Percentiles rank a stretch among this genome's conserved stretches.
Conservation (phyloP, 805 yeast genomes). For the Hermanozyma aechmeae region DNA sequence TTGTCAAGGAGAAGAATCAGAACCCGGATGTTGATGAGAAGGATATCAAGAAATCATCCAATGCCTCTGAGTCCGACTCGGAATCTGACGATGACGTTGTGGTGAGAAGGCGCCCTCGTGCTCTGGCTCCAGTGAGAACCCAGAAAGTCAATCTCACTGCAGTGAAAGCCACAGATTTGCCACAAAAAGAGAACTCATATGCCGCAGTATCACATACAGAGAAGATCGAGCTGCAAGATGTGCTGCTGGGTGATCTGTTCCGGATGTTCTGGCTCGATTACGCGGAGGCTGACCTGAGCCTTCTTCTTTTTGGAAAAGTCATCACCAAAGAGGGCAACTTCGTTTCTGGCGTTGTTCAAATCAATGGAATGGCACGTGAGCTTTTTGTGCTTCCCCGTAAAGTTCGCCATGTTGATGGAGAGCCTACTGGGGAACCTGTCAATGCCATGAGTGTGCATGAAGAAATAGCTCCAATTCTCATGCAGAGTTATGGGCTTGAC, state of each 20-base stretch:
- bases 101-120: constrained; percentile 43
- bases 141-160: constrained; percentile 32
- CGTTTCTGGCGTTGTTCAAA: constrained; percentile 70
- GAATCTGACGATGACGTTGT: constrained; percentile 43
- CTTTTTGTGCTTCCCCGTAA: constrained; percentile 70
- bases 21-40: constrained; percentile 7
- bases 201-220: constrained; percentile 20
- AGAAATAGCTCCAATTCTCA: constrained; percentile 61
- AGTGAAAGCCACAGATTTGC: constrained; percentile 18
- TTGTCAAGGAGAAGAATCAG: constrained; percentile 2
- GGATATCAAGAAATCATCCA: no score
- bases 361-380: constrained; percentile 61
- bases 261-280: constrained; percentile 88
- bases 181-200: constrained; percentile 12
- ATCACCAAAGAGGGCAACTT: constrained; percentile 46
- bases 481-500: constrained; percentile 53
- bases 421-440: constrained; percentile 27
- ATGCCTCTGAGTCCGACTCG: no score
- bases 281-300: constrained; percentile 60
- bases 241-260: constrained; percentile 31
- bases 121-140: constrained; percentile 33
- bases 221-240: constrained; percentile 16
- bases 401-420: constrained; percentile 31
- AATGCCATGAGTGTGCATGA: constrained; percentile 62
- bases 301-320: constrained; percentile 77